Evolutionary conservation across 345 rosid species (phyloP), one percentile per base, ranked within the genome.

Genomic region (Aquilaria malaccensis): DNA sequence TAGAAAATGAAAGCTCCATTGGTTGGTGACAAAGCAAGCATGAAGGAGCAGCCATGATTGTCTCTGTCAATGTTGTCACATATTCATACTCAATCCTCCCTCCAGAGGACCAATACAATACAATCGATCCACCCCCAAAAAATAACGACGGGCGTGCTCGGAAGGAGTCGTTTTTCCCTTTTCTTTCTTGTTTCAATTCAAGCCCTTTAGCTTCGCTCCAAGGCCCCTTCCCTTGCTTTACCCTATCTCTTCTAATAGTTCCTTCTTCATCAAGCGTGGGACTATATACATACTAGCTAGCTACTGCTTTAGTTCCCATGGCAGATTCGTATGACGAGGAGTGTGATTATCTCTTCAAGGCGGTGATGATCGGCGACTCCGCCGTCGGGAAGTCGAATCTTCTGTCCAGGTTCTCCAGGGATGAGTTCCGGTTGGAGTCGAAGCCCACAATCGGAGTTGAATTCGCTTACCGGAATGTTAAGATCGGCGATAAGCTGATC

Each of bases 371-470:
- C 0, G 97, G 96, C 9, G 94, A 88, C 56, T 87, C 96, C 1
- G 93, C 85, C 2, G 96, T 88, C 22, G 94, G 97, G 62, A 91
- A 91, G 75, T 91, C 97, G 5, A 91, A 91, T 58, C 89, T 91
- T 11, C 73, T 91, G 5, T 87, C 93, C 13, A 78, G 97, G 68
- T 87, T 87, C 67, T 77, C 96, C 0, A 73, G 66, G 43, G 83
- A 87, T 45, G 96, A 87, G 58, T 91, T 91, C 57, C 81, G 88
- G 33, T 74, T 91, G 37, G 93, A 91, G 76, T 91, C 97, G 22
- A 91, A 87, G 72, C 96, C 96, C 22, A 91, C 97, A 2, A 90
- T 90, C 6, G 95, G 97, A 1, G 97, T 90, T 52, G 97, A 90
- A 61, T 90, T 90, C 56, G 95, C 95, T 59, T 87, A 83, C 72